A percentile compares a stretch with the other conserved stretches of the same genome.
Evolutionary conservation across 768 basidiomycete genomes (phyloP).

Genomic region (Tulasnella sp.): DNA sequence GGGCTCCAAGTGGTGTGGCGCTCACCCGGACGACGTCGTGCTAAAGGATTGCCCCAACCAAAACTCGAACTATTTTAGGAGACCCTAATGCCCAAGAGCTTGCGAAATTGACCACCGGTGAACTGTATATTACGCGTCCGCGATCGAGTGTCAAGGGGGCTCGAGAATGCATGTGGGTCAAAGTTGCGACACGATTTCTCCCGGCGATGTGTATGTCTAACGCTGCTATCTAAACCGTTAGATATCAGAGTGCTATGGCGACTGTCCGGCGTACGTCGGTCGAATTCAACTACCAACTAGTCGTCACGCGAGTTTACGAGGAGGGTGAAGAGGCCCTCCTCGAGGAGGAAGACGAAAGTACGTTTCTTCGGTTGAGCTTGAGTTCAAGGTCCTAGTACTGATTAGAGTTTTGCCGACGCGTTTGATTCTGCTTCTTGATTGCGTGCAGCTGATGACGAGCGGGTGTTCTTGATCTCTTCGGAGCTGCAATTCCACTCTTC

Average conservation of each 20-base stretch:
- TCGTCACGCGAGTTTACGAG: constrained; percentile 94
- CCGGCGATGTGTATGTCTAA: neutral
- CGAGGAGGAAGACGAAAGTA: constrained; percentile 80
- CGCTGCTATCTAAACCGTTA: constrained; percentile 37
- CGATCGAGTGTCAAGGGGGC: constrained; percentile 80
- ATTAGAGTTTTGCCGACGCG: neutral
- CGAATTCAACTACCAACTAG: constrained; percentile 76
- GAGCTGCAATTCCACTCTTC: constrained; percentile 82
- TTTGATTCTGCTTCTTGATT: neutral
- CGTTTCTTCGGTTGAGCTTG: constrained; percentile 43
- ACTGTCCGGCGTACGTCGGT: constrained; percentile 76
- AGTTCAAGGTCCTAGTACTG: constrained; percentile 34
- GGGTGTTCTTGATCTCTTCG: constrained; percentile 85
- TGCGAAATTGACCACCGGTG: constrained; percentile 87
- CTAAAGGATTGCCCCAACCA: neutral
- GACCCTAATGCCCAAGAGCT: constrained; percentile 94
- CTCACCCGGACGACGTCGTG: neutral
- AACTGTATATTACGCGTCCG: constrained; percentile 85
- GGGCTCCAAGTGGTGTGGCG: neutral
- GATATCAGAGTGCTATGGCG: constrained; percentile 93
- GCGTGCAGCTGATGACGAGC: constrained; percentile 81
- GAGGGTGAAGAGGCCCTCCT: constrained; percentile 93
- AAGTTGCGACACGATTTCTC: neutral
- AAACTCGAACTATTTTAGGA: constrained; percentile 49
- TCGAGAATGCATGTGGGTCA: constrained; percentile 91